Conservation (phyloP, 2,329 filamentous ascomycete species). For the Diaporthe vexans region DNA sequence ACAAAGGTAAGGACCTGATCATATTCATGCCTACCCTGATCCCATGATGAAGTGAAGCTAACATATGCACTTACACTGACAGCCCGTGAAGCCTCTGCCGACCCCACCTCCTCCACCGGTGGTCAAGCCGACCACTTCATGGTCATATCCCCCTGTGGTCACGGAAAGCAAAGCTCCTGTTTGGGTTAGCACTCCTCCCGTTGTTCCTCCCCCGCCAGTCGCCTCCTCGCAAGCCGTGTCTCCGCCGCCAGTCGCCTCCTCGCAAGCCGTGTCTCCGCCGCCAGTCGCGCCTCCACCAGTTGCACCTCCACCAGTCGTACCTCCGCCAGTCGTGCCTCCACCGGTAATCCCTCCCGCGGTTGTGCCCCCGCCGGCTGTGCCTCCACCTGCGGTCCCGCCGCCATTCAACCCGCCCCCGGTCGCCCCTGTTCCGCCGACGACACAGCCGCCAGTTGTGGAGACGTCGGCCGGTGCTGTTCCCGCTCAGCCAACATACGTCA, state of each 20-base stretch:
- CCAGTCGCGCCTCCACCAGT: background rate
- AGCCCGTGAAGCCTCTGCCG: background rate
- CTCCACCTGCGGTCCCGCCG: background rate
- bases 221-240: background rate
- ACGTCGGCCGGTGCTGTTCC: background rate
- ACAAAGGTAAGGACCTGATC: background rate
- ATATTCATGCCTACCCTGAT: background rate
- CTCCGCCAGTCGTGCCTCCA: background rate
- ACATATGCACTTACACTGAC: background rate
- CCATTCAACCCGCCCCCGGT: background rate
- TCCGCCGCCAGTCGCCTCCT: background rate
- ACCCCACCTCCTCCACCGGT: background rate
- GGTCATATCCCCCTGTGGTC: background rate
- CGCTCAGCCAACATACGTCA: conserved; percentile 3
- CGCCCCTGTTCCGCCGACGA: background rate
- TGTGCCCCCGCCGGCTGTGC: background rate
- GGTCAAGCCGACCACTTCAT: background rate
- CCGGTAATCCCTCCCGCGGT: background rate
- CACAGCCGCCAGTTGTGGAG: background rate
- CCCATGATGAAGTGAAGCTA: background rate
- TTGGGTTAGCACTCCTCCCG: background rate
- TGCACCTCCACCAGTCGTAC: background rate
- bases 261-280: background rate
- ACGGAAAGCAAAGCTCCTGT: background rate
- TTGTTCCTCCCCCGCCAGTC: background rate